Base-by-base conservation (phyloP, 2,329 filamentous ascomycete species). In the Cytospora leucostoma region DNA sequence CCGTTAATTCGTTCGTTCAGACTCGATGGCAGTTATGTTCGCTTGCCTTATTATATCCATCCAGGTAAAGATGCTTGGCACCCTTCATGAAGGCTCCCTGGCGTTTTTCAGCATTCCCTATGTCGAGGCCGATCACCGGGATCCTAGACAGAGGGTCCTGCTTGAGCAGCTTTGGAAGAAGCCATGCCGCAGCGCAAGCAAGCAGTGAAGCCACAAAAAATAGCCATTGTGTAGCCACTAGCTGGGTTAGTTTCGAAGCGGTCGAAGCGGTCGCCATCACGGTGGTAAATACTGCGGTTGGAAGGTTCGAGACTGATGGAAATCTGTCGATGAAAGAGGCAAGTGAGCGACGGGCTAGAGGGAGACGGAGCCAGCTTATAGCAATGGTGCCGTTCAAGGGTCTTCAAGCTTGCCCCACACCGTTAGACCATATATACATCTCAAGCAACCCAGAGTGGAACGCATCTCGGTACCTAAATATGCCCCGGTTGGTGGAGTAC, bases 1-100 rank as follows among this genome's bases (percentile, higher is more conserved):
- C 13, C 6, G 21, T 61, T 8, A 61, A 27, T 32, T 21, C n/a
- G 15, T 13, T 32, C 19, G 15, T 32, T 35, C 5, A 4, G 2
- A 13, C 17, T 11, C 11, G 19, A 33, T 13, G 1, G 13, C 1
- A 2, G 4, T 15, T 1, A 4, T 47, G 44, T n/a, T 7, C 34
- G 12, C 21, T 44, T 56, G 70, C 72, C 68, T 73, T 74, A 2
- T 65, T 65, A 59, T 75, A 75, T 6, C 73, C 73, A 1, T 71
- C 66, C 2, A 59, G 13, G 44, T 75, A 75, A 3, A 75, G 40
- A 1, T 67, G 65, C 15, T 59, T 69, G 0, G 70, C 70, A 6
- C 61, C 60, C 12, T n/a, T 47, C 17, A 74, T 55, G 34, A 68
- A 75, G 0, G 67, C 70, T 60, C 69, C 64, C 11, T 71, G 63